Evolutionary conservation across 768 basidiomycete genomes (phyloP).

Genomic region (Lactifluus pinguis): DNA sequence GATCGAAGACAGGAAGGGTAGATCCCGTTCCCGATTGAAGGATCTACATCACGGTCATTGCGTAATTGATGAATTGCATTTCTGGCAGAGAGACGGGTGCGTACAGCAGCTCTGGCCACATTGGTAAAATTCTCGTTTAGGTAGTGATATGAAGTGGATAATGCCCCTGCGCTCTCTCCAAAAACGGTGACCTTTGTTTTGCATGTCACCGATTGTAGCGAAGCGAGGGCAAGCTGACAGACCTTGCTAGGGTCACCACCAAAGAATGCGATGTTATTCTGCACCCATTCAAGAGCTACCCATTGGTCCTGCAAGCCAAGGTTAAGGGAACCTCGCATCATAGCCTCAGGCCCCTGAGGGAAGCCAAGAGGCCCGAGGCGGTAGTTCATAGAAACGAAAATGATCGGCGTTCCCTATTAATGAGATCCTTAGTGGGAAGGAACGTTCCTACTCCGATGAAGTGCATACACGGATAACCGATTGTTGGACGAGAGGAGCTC

Average conservation of each 20-base stretch:
- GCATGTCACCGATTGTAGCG: neutral
- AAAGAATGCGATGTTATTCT: conserved; percentile 23
- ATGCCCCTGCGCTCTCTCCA: conserved; percentile 35
- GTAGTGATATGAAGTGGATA: conserved; percentile 26
- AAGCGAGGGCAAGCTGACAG: neutral
- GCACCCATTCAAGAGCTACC: conserved; percentile 24
- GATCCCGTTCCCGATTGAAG: conserved; percentile 35
- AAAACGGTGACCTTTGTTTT: conserved; percentile 28
- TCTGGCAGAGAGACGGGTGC: neutral
- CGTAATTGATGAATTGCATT: neutral
- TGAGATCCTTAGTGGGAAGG: neutral
- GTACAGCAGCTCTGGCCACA: conserved; percentile 22
- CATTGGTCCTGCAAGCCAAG: conserved; percentile 40
- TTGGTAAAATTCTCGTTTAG: conserved; percentile 24
- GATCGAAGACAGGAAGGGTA: conserved; percentile 24
- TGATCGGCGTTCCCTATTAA: conserved; percentile 22
- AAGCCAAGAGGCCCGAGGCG: conserved; percentile 43
- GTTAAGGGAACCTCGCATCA: conserved; percentile 31
- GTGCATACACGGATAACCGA: conserved; percentile 13
- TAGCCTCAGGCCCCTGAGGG: conserved; percentile 36
- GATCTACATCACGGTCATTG: conserved; percentile 27
- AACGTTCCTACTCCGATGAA: neutral
- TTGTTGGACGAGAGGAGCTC: conserved; percentile 3
- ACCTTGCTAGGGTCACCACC: conserved; percentile 25
- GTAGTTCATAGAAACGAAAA: conserved; percentile 45